phyloP scores from a whole-genome alignment of 140 eudicot species.

The Oenanthe javanica region DNA sequence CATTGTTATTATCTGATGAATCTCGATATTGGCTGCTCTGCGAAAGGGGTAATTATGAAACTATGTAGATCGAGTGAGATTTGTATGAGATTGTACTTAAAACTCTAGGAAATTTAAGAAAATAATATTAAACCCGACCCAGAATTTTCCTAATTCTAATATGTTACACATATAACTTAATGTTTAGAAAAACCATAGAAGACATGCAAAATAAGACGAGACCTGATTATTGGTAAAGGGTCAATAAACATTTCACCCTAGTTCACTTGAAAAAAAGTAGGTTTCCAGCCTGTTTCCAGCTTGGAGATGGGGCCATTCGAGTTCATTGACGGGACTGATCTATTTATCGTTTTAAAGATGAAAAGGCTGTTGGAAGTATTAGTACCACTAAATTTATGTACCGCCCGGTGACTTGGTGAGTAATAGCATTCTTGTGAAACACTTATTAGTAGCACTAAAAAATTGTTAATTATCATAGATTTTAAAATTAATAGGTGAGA shows the following conservation, averaged over 20 bases:
- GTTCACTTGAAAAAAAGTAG: neutral
- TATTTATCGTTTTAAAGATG: conserved; percentile 13
- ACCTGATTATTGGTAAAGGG: neutral
- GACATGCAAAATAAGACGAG: neutral
- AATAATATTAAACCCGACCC: neutral
- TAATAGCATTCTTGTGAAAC: too few species aligned
- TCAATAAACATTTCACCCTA: neutral
- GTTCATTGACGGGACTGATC: neutral
- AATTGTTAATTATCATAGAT: too few species aligned
- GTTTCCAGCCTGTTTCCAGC: conserved; percentile 17
- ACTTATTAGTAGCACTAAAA: too few species aligned
- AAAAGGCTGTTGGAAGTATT: neutral
- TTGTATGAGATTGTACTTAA: neutral
- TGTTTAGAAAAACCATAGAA: neutral
- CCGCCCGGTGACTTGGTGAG: too few species aligned
- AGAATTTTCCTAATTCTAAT: neutral
- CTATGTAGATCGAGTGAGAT: neutral
- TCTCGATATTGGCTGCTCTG: too few species aligned
- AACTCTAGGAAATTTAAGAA: neutral
- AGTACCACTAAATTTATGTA: conserved; percentile 2
- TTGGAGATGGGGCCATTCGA: conserved; percentile 12
- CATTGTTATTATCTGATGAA: too few species aligned
- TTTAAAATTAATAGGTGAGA: neutral
- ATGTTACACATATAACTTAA: neutral
- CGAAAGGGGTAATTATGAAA: too few species aligned